A percentile compares a stretch with the other conserved stretches of the same genome.
phyloP scores from a whole-genome alignment of 2,329 filamentous ascomycete genomes.

The Pseudogymnoascus sp. region DNA sequence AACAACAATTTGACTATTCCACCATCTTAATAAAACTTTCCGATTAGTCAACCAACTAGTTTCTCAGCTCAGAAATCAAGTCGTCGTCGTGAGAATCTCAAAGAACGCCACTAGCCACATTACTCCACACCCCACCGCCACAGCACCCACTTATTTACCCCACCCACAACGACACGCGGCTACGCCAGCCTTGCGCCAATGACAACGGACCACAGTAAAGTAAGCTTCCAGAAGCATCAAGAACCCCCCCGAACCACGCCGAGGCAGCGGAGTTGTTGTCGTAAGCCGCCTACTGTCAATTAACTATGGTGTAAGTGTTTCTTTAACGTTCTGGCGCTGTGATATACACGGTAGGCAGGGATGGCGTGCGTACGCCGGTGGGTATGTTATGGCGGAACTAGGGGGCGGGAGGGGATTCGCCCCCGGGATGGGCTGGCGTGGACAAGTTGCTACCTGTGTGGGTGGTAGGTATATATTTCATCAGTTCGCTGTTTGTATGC shows the following conservation, averaged over 20 bases:
- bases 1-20: background rate
- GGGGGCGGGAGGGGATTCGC: background rate
- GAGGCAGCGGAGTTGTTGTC: constrained; percentile 16
- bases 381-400: background rate
- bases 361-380: background rate
- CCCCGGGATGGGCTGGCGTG: constrained; percentile 2
- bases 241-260: constrained; percentile 13
- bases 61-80: background rate
- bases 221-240: constrained; percentile 2
- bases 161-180: constrained; percentile 3
- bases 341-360: background rate
- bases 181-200: constrained; percentile 5
- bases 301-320: background rate
- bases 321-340: background rate
- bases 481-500: background rate
- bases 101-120: background rate
- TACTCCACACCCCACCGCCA: background rate
- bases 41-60: background rate
- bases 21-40: background rate
- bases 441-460: background rate
- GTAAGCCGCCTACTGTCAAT: background rate
- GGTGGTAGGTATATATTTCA: background rate
- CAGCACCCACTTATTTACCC: background rate
- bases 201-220: background rate
- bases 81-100: background rate